Evolutionary conservation across 176 grass and related monocot species (phyloP), one percentile per base, ranked within the genome.

Genomic region (Alopecurus myosuroides): DNA sequence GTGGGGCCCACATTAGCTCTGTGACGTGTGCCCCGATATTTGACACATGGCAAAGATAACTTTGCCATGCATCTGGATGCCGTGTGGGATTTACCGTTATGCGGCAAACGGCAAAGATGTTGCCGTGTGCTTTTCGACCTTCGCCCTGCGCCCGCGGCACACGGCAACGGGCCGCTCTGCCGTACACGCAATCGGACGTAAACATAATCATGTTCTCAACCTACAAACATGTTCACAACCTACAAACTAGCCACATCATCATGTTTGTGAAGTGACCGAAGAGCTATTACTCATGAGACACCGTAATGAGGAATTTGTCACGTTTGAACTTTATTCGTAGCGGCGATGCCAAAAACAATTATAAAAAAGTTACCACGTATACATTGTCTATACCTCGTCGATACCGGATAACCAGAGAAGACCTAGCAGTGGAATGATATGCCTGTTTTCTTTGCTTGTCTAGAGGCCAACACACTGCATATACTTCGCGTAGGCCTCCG

Each of bases 401-500:
- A 34, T 62, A 57, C 65, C 68, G 39, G 30, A 40, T 44, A 57
- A n/a, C n/a, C 23, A 6, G 4, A 53, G 3, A 60, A 74, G 39
- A 36, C 46, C 57, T 82, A 35, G 77, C 1, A 15, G 66, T 35
- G 26, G 80, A 11, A 49, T 63, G 12, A 0, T 28, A 36, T 15
- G 4, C 63, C 42, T 31, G 36, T 34, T 12, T 5, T 33, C 13
- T 5, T 40, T 25, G 37, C 14, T 64, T 2, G 19, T 87, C 46
- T 95, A 98, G 77, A 95, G 95, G 14, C 96, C 93, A 29, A 90
- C 81, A 7, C 90, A 36, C 33, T 98, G 93, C 1, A 93, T 95
- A 65, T 98, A 98, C 37, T 94, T 91, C 25, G 91, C 66, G 15
- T 98, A 95, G 25, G 96, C 89, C 81, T 98, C 87, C 0, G 96